Conservation (phyloP, 768 basidiomycete genomes). For the Termitomyces sp. region DNA sequence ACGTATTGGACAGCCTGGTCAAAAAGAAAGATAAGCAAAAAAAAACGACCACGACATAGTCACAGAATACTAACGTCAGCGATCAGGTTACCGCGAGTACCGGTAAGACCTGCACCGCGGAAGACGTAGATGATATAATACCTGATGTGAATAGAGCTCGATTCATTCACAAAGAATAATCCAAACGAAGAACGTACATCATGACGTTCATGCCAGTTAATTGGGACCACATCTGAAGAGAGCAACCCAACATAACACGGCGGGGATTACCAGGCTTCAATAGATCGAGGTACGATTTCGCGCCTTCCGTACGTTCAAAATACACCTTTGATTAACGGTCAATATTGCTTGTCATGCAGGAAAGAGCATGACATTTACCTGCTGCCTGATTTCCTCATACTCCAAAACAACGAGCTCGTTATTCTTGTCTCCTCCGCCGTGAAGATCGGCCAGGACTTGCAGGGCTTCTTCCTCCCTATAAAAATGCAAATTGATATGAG, state of each 20-base stretch:
- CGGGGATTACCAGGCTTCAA: conserved; percentile 62
- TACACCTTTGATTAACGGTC: conserved; percentile 22
- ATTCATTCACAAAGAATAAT: no score
- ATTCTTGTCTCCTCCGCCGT: conserved; percentile 55
- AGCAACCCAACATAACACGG: conserved; percentile 63
- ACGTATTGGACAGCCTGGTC: conserved; percentile 61
- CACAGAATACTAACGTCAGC: conserved; percentile 36
- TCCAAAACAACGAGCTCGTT: conserved; percentile 64
- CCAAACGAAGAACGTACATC: conserved; percentile 42
- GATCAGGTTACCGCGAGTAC: conserved; percentile 68
- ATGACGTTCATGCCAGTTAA: conserved; percentile 77
- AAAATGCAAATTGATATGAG: background rate
- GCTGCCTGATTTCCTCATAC: conserved; percentile 60
- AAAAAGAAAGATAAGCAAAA: background rate
- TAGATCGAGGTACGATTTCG: conserved; percentile 65
- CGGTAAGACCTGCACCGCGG: conserved; percentile 72
- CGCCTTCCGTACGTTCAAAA: conserved; percentile 64
- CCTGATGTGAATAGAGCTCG: conserved; percentile 21
- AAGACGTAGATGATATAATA: conserved; percentile 70
- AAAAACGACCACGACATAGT: background rate
- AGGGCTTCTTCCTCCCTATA: conserved; percentile 56
- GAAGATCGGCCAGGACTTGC: conserved; percentile 69
- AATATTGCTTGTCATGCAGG: background rate
- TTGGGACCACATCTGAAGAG: conserved; percentile 81
- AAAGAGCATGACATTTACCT: conserved; percentile 21